Conservation (phyloP, 2,329 filamentous ascomycete species). For the Malbranchea zuffiana region DNA sequence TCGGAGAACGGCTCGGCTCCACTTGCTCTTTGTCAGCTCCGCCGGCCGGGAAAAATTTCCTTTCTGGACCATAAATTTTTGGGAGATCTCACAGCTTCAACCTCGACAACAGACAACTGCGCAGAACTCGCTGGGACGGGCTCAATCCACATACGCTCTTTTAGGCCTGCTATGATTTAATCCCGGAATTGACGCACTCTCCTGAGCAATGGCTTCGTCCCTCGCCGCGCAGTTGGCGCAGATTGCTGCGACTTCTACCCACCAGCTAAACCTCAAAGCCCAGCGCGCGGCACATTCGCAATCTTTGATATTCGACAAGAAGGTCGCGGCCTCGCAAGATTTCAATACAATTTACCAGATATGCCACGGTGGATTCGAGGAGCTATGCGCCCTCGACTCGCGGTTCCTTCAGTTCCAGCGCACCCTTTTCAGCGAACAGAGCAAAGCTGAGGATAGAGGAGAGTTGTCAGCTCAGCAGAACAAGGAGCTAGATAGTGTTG, state of each 20-base stretch:
- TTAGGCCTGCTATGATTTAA: too few relatives aligned
- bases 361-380: conserved; percentile 80
- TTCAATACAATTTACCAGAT: conserved; percentile 81
- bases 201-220: conserved; percentile 59
- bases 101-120: too few relatives aligned
- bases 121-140: too few relatives aligned
- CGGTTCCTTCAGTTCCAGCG: conserved; percentile 64
- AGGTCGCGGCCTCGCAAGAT: conserved; percentile 73
- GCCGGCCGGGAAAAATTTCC: conserved; percentile 20
- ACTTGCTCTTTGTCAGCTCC: conserved; percentile 15
- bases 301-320: conserved; percentile 84
- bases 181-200: neutral
- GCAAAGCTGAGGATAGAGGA: conserved; percentile 74
- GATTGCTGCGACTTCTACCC: conserved; percentile 80
- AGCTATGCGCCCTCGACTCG: conserved; percentile 75
- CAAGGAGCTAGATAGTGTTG: conserved; percentile 61
- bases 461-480: conserved; percentile 78
- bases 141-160: too few relatives aligned
- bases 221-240: conserved; percentile 89
- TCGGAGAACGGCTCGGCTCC: conserved; percentile 10
- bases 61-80: conserved; percentile 18
- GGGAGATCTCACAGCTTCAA: conserved; percentile 2
- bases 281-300: conserved; percentile 87
- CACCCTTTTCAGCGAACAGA: conserved; percentile 87
- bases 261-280: conserved; percentile 83